Percentiles rank a stretch among this genome's conserved stretches.
phyloP scores from a whole-genome alignment of 1,284 basidiomycete species.

The Sporisorium sorghi region DNA sequence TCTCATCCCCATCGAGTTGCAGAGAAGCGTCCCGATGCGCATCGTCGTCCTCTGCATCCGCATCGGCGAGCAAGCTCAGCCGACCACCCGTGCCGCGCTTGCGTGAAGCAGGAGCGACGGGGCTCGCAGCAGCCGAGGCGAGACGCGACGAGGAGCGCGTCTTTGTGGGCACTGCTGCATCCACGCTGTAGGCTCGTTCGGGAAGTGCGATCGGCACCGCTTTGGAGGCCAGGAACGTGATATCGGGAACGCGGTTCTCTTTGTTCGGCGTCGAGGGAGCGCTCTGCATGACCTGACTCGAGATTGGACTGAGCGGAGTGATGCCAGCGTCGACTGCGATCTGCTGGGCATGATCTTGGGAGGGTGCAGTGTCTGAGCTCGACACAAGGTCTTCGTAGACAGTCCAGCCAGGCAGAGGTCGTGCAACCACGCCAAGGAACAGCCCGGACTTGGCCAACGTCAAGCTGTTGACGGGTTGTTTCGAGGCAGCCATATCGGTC shows the following conservation, averaged over 20 bases:
- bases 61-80: constrained; percentile 40
- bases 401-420: constrained; percentile 35
- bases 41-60: constrained; percentile 22
- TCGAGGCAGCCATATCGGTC: constrained; percentile 15
- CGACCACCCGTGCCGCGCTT: constrained; percentile 49
- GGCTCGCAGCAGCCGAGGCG: constrained; percentile 13
- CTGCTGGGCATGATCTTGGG: constrained; percentile 24
- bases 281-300: constrained; percentile 12
- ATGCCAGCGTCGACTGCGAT: not conserved
- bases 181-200: constrained; percentile 35
- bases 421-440: constrained; percentile 37
- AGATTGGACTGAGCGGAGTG: not conserved
- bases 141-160: constrained; percentile 24
- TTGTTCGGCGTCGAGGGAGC: constrained; percentile 43
- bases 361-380: constrained; percentile 33
- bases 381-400: constrained; percentile 31
- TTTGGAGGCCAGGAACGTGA: constrained; percentile 23
- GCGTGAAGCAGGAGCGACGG: constrained; percentile 11
- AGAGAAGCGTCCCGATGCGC: constrained; percentile 12
- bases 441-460: constrained; percentile 34
- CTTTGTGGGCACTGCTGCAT: constrained; percentile 19
- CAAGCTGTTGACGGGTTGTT: constrained; percentile 13
- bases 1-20: constrained; percentile 11
- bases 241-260: constrained; percentile 38
- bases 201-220: constrained; percentile 29